Evolutionary conservation across 495 filamentous ascomycete genomes (phyloP).

Genomic region (Emericellopsis terricola): DNA sequence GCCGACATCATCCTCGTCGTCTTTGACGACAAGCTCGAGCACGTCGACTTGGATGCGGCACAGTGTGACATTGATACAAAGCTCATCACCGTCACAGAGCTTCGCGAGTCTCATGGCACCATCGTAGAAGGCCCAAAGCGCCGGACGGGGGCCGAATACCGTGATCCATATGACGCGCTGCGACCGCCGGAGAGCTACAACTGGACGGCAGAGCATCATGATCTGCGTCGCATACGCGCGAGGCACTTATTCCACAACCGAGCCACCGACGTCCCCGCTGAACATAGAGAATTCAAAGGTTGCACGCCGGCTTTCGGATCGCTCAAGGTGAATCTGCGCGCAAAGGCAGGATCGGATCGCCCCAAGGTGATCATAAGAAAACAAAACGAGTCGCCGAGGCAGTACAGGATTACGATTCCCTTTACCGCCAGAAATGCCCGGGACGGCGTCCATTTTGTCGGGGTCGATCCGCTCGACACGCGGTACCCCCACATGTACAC

Average conservation of each 20-base stretch:
- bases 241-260: conserved; percentile 37
- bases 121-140: conserved; percentile 4
- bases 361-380: conserved; percentile 11
- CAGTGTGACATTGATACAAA: conserved; percentile 55
- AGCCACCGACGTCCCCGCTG: conserved; percentile 21
- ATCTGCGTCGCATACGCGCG: conserved; percentile 49
- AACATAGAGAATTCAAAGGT: conserved; percentile 15
- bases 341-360: conserved; percentile 14
- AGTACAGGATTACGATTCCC: conserved; percentile 39
- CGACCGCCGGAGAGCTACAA: conserved; percentile 37
- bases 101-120: conserved; percentile 11
- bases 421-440: conserved; percentile 54
- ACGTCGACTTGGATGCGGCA: conserved; percentile 67
- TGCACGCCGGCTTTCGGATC: conserved; percentile 25
- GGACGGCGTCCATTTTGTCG: conserved; percentile 85
- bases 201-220: conserved; percentile 57
- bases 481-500: conserved; percentile 88
- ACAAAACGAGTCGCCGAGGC: conserved; percentile 8
- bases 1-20: conserved; percentile 67
- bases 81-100: conserved; percentile 52
- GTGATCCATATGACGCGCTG: conserved; percentile 53
- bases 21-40: conserved; percentile 41
- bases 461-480: conserved; percentile 53
- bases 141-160: conserved; percentile 39
- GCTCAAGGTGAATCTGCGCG: conserved; percentile 19